Evolutionary conservation across 257 asterid genomes (phyloP).

Genomic region (Haberlea rhodopensis): DNA sequence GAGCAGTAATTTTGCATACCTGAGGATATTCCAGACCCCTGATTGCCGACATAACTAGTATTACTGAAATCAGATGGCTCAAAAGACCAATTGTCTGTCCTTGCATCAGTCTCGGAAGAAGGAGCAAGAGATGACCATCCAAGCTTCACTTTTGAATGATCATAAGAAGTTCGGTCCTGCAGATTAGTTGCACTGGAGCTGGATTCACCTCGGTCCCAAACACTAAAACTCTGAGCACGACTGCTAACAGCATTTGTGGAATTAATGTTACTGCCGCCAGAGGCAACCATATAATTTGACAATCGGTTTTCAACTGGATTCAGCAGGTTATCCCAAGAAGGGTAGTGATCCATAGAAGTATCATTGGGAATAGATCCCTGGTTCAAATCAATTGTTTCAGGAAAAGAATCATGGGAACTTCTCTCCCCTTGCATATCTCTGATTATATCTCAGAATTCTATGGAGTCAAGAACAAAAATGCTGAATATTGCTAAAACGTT

Average conservation of each 20-base stretch:
- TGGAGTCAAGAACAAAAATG: slow-evolving; percentile 13
- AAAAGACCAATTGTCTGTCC: slow-evolving; percentile 48
- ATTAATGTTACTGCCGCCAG: slow-evolving; percentile 35
- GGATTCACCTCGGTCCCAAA: slow-evolving; percentile 76
- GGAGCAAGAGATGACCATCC: slow-evolving; percentile 52
- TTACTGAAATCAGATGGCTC: slow-evolving; percentile 36
- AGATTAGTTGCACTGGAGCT: slow-evolving; percentile 53
- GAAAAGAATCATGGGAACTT: slow-evolving; percentile 59
- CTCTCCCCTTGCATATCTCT: slow-evolving; percentile 68
- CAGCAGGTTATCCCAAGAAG: slow-evolving; percentile 45
- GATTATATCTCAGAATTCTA: slow-evolving; percentile 12
- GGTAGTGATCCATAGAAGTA: slow-evolving; percentile 45
- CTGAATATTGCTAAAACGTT: slow-evolving; percentile 11
- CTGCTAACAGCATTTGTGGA: slow-evolving; percentile 31
- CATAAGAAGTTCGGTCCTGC: slow-evolving; percentile 33
- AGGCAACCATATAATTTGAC: slow-evolving; percentile 43
- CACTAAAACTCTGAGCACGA: slow-evolving; percentile 37
- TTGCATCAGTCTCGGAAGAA: slow-evolving; percentile 36
- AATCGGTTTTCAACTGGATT: slow-evolving; percentile 63
- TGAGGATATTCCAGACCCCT: slow-evolving; percentile 27
- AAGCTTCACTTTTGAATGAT: slow-evolving; percentile 36
- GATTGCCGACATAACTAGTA: slow-evolving; percentile 34
- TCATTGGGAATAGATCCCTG: slow-evolving; percentile 60
- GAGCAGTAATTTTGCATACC: slow-evolving; percentile 32
- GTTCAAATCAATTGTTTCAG: slow-evolving; percentile 73